Base-by-base conservation (phyloP, 495 filamentous ascomycete species). In the Paragyromitra xinjiangensis region DNA sequence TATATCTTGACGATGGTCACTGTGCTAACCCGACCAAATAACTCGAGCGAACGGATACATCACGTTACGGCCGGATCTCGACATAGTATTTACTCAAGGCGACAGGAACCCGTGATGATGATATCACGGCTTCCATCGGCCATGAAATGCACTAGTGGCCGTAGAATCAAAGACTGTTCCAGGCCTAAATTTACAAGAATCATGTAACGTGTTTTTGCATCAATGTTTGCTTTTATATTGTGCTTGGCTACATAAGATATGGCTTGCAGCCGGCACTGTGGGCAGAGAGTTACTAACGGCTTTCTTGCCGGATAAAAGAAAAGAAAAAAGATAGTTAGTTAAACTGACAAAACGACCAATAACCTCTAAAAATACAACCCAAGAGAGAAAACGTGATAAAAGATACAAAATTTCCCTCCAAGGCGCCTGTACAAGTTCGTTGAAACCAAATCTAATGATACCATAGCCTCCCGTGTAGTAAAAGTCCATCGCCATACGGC, bases 361-460 rank as follows among this genome's bases (percentile, higher is more conserved):
- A 42, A 66, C 69, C 59, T 77, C 74, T 77, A 77, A 59, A 48
- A 66, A 65, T 73, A 73, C 69, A 77, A 42, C 42, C 62, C 40
- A 59, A 66, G 48, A 73, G 22, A 58, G 26, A 58, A 69, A 65
- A 64, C 12, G 16, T 64, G 62, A 44, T 34, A 61, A 77, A 48
- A 72, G 66, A 73, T 26, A 42, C 48, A 59, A 71, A 64, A 44
- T n/a, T 64, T 64, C 34, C 53, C 19, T 59, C 74, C 61, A 77
- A 76, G 74, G 69, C 69, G 74, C 69, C 74, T 64, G 29, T 65
- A 73, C 51, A 71, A 66, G 42, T 64, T 45, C 48, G 50, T 65
- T 66, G 53, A 73, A 66, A 56, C 59, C 74, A 66, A 66, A 64
- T 77, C 69, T 77, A 77, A 66, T 73, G 62, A 73, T 77, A 77